Conservation (phyloP, 805 yeast species). For the Kodamaea jinghongensis region DNA sequence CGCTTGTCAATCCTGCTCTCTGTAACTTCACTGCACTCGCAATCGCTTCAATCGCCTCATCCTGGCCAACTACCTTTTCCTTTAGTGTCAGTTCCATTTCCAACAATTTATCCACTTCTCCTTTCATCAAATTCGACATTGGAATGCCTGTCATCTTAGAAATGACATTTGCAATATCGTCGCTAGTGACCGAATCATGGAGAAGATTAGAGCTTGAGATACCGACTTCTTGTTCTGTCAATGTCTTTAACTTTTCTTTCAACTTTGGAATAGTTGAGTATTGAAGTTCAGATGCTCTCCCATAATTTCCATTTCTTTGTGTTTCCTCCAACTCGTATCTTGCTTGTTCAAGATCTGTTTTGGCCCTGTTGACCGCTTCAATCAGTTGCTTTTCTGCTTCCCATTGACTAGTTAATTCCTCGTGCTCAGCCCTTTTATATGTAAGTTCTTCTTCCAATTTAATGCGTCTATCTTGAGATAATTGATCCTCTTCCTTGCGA, state of each 20-base stretch:
- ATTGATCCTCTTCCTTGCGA: constrained; percentile 85
- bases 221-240: constrained; percentile 29
- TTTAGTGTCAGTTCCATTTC: constrained; percentile 81
- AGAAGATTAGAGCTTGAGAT: constrained; percentile 40
- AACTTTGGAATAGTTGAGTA: constrained; percentile 83
- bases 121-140: constrained; percentile 82
- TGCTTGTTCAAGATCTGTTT: constrained; percentile 81
- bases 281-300: constrained; percentile 82
- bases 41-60: constrained; percentile 86
- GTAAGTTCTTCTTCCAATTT: constrained; percentile 68
- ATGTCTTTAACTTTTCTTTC: constrained; percentile 55
- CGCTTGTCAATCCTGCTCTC: constrained; percentile 94
- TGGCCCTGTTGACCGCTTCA: constrained; percentile 74
- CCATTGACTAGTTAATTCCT: constrained; percentile 80
- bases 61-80: constrained; percentile 88
- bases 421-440: constrained; percentile 60
- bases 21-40: constrained; percentile 94
- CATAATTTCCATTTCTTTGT: constrained; percentile 84
- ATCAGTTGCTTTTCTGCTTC: constrained; percentile 75
- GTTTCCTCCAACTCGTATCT: constrained; percentile 77
- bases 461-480: constrained; percentile 75
- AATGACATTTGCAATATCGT: constrained; percentile 89
- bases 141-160: constrained; percentile 97
- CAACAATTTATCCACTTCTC: constrained; percentile 87
- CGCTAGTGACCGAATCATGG: constrained; percentile 92